Conservation (phyloP, 2,329 filamentous ascomycete species). For the Xylariaceae sp. region DNA sequence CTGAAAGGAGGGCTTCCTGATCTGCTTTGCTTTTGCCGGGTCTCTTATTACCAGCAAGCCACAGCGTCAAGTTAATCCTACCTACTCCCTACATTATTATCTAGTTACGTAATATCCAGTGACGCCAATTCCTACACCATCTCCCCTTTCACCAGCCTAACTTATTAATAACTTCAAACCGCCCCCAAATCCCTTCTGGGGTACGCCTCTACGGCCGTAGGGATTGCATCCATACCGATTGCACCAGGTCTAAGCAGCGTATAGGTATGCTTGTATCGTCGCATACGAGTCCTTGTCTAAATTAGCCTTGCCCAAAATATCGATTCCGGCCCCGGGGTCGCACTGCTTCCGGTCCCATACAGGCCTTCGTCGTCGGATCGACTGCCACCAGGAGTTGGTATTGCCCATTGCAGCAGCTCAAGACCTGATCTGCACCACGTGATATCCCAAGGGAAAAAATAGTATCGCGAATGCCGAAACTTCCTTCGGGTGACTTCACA, state of each 20-base stretch:
- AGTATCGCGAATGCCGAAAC: not conserved
- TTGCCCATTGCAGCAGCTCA: not conserved
- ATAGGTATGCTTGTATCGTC: not conserved
- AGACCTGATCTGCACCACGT: not conserved
- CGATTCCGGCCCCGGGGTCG: conserved; percentile 3
- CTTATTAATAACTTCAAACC: conserved; percentile 21
- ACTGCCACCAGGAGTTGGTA: not conserved
- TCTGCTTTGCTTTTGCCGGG: too few species aligned
- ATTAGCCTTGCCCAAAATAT: conserved; percentile 20
- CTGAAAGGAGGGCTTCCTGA: too few species aligned
- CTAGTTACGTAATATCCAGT: too few species aligned
- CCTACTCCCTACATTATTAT: too few species aligned
- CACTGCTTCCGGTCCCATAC: conserved; percentile 4
- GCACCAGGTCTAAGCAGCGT: not conserved
- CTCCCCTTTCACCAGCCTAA: not conserved
- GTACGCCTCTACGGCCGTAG: too few species aligned
- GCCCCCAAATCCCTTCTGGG: conserved; percentile 15
- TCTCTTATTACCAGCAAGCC: too few species aligned
- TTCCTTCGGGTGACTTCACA: not conserved
- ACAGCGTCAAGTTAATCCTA: too few species aligned
- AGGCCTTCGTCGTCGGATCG: not conserved
- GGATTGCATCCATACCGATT: not conserved
- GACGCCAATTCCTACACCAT: not conserved
- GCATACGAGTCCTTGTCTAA: not conserved
- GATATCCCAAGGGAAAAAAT: not conserved